phyloP scores from a whole-genome alignment of 176 grass and related monocot genomes.

The Zea luxurians region DNA sequence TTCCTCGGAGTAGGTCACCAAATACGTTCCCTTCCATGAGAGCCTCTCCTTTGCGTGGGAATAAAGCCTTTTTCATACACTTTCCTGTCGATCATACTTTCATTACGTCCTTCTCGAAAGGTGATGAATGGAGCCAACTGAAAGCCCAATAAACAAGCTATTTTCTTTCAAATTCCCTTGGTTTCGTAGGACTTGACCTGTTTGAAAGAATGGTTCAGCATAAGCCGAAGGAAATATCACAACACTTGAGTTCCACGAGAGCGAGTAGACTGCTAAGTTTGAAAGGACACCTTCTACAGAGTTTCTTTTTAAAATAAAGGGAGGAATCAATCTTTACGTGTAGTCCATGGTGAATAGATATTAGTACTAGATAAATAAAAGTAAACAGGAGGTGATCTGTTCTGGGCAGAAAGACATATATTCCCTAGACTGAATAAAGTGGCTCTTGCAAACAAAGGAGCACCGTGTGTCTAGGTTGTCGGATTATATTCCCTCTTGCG shows the following conservation, averaged over 20 bases:
- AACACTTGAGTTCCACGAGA: neutral
- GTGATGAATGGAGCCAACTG: neutral
- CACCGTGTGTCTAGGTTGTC: neutral
- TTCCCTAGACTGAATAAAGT: constrained; percentile 12
- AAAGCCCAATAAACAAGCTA: neutral
- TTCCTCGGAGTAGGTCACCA: too few species aligned
- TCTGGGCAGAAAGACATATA: neutral
- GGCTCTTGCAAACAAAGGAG: constrained; percentile 1
- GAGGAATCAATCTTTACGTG: neutral
- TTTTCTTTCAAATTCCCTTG: neutral
- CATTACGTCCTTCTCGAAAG: neutral
- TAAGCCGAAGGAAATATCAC: neutral
- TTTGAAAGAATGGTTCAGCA: neutral
- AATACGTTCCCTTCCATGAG: too few species aligned
- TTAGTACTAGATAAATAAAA: neutral
- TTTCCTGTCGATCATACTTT: neutral
- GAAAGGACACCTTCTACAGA: neutral
- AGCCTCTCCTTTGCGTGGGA: neutral
- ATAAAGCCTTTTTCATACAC: neutral
- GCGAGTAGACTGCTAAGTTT: neutral
- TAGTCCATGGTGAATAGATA: neutral
- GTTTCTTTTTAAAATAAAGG: neutral
- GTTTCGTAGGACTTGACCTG: neutral
- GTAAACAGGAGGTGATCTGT: neutral
- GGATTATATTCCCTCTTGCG: constrained; percentile 26